A percentile compares a stretch with the other conserved stretches of the same genome.
phyloP scores from a whole-genome alignment of 495 filamentous ascomycete species.

The Pseudoneurospora amorphoporcata region DNA sequence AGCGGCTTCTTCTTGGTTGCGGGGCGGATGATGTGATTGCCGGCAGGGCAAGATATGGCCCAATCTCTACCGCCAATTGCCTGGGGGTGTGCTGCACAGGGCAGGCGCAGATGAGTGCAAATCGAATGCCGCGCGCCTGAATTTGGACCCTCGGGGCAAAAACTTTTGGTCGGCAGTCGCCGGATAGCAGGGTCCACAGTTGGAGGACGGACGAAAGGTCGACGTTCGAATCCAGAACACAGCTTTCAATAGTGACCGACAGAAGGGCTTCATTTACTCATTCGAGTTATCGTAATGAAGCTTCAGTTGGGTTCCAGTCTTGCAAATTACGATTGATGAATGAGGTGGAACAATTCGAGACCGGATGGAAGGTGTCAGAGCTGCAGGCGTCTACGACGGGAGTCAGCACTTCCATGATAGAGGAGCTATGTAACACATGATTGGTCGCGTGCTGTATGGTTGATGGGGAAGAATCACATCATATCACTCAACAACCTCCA shows the following conservation, averaged over 20 bases:
- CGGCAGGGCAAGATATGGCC: slow-evolving; percentile 18
- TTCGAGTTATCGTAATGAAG: background rate
- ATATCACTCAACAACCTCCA: background rate
- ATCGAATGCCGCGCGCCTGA: background rate
- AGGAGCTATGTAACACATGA: background rate
- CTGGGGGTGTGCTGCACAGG: slow-evolving; percentile 1
- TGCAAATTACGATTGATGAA: background rate
- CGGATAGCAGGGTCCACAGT: background rate
- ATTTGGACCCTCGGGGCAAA: background rate
- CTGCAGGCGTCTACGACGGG: background rate
- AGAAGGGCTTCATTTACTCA: background rate
- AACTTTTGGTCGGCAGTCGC: background rate
- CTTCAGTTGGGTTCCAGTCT: background rate
- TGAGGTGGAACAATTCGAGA: background rate
- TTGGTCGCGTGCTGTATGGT: background rate
- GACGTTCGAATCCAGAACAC: background rate
- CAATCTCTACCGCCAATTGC: slow-evolving; percentile 12
- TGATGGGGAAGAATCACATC: background rate
- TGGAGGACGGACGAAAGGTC: background rate
- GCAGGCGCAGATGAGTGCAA: background rate
- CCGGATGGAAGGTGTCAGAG: background rate
- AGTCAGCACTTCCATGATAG: background rate
- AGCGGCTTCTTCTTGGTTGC: slow-evolving; percentile 8
- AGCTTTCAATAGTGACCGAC: background rate
- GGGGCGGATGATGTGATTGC: slow-evolving; percentile 13